phyloP scores from a whole-genome alignment of 2,329 filamentous ascomycete species.

The Colletotrichum shisoi region DNA sequence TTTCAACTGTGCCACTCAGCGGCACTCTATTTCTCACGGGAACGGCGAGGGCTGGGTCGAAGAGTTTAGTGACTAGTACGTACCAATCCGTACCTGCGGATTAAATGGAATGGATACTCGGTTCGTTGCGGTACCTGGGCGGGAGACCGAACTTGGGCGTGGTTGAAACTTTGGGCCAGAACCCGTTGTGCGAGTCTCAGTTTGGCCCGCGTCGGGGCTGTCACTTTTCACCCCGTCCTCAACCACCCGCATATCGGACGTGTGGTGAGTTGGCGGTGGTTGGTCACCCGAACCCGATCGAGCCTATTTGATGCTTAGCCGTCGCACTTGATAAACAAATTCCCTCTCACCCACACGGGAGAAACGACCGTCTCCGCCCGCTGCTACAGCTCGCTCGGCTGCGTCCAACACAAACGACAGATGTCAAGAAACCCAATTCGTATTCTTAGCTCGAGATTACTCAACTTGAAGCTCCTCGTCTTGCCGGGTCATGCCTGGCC shows the following conservation, averaged over 20 bases:
- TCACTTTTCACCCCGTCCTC: neutral
- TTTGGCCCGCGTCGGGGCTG: neutral
- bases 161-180: slow-evolving; percentile 2
- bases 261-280: slow-evolving; percentile 8
- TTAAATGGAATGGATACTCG: neutral
- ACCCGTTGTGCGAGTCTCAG: neutral
- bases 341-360: neutral
- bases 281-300: neutral
- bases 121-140: too few relatives aligned
- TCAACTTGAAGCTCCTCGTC: neutral
- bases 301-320: neutral
- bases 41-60: neutral
- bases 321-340: neutral
- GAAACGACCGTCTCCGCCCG: neutral
- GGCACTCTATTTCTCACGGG: slow-evolving; percentile 9
- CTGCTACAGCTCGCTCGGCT: neutral
- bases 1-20: slow-evolving; percentile 17
- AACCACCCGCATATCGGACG: neutral
- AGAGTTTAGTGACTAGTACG: slow-evolving; percentile 4
- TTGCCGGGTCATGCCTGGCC: neutral
- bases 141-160: neutral
- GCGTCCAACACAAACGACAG: neutral
- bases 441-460: neutral
- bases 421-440: neutral
- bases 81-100: neutral